Evolutionary conservation across 1,284 basidiomycete species (phyloP).

Genomic region (Ceraceosorus guamensis): DNA sequence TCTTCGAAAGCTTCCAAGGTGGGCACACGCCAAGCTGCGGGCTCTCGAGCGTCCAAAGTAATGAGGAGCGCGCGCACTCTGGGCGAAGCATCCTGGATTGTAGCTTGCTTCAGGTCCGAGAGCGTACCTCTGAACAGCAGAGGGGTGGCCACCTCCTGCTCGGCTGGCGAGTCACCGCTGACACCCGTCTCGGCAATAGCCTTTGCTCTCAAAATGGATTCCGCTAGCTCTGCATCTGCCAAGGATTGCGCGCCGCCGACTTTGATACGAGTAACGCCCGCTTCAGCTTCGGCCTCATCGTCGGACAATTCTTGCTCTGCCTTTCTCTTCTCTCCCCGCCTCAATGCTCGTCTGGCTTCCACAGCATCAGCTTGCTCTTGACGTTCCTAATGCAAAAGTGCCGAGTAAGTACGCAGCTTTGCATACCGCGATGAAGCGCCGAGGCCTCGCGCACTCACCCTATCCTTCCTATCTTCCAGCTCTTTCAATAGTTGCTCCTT

Average conservation of each 20-base stretch:
- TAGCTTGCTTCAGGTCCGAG: slow-evolving; percentile 14
- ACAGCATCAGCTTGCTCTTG: slow-evolving; percentile 6
- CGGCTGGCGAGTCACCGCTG: too few relatives aligned
- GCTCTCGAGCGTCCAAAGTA: slow-evolving; percentile 37
- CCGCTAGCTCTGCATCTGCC: too few relatives aligned
- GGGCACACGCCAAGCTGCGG: slow-evolving; percentile 29
- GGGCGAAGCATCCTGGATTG: slow-evolving; percentile 6
- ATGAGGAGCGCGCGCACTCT: slow-evolving; percentile 26
- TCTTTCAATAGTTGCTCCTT: slow-evolving; percentile 95
- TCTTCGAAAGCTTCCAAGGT: slow-evolving; percentile 12
- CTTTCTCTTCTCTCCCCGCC: too few relatives aligned
- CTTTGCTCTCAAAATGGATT: too few relatives aligned
- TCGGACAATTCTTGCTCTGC: too few relatives aligned
- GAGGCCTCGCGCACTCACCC: neutral
- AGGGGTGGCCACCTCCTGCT: neutral
- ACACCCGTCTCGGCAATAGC: neutral
- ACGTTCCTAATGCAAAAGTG: too few relatives aligned
- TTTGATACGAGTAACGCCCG: slow-evolving; percentile 11
- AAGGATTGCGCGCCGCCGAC: too few relatives aligned
- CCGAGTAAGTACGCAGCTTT: too few relatives aligned
- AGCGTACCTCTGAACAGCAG: slow-evolving; percentile 22
- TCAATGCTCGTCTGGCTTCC: neutral
- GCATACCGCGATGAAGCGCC: too few relatives aligned
- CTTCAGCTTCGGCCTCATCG: slow-evolving; percentile 13
- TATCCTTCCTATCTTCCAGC: slow-evolving; percentile 31